Conservation (phyloP, 176 grass and related monocot genomes). For the Aegilops speltoides region DNA sequence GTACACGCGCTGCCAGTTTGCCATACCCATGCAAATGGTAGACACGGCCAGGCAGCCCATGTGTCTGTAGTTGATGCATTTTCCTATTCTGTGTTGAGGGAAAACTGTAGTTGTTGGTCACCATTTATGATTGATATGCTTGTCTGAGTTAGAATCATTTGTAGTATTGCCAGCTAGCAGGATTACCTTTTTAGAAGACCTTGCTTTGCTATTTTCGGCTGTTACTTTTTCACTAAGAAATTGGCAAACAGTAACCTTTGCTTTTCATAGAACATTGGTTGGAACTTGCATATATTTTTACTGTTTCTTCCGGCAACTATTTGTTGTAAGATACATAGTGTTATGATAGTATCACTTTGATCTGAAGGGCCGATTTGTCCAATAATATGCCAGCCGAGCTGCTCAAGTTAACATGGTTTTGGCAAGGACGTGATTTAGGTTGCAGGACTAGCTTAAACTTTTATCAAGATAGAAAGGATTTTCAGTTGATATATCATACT, state of each 20-base stretch:
- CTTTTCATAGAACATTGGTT: neutral
- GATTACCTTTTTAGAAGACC: neutral
- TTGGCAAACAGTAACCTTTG: neutral
- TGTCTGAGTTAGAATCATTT: slow-evolving; percentile 11
- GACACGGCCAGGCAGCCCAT: neutral
- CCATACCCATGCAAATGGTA: neutral
- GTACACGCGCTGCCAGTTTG: neutral
- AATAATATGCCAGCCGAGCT: neutral
- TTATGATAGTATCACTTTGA: neutral
- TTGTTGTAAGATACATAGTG: neutral
- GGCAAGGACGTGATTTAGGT: neutral
- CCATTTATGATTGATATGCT: slow-evolving; percentile 14
- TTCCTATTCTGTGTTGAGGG: neutral
- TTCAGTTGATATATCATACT: neutral
- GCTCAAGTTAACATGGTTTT: neutral
- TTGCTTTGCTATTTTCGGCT: neutral
- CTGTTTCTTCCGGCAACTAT: neutral
- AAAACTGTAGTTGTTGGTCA: neutral
- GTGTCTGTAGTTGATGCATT: neutral
- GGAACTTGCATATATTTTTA: neutral
- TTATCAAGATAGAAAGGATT: neutral
- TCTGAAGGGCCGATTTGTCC: neutral
- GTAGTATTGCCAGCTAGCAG: neutral
- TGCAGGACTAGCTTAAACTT: neutral
- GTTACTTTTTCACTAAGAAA: neutral